Evolutionary conservation across 2,329 filamentous ascomycete genomes (phyloP).

Genomic region (Colletotrichum godetiae): DNA sequence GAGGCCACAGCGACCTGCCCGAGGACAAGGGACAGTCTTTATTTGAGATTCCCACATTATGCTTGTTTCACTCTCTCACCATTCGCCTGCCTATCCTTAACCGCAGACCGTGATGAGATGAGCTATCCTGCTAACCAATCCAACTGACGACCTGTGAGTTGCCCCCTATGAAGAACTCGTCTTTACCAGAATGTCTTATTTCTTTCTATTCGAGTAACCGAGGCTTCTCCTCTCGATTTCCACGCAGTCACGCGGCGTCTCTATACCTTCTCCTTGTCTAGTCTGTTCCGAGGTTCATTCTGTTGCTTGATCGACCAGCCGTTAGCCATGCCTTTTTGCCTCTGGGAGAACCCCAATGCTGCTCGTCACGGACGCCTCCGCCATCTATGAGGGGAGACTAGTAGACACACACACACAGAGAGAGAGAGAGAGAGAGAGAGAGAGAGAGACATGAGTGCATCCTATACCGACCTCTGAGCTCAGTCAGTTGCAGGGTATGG

Average conservation of each 20-base stretch:
- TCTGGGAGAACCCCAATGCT: neutral
- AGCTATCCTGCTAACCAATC: neutral
- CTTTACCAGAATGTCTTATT: slow-evolving; percentile 31
- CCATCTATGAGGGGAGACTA: slow-evolving; percentile 19
- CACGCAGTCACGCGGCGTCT: neutral
- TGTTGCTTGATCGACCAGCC: neutral
- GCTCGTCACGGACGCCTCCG: slow-evolving; percentile 28
- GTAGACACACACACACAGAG: neutral
- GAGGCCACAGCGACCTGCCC: slow-evolving; percentile 14
- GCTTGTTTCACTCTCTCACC: slow-evolving; percentile 34
- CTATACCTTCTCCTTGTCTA: neutral
- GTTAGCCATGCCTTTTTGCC: neutral
- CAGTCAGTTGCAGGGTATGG: slow-evolving; percentile 25
- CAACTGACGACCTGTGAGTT: neutral
- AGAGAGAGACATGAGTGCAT: slow-evolving; percentile 21
- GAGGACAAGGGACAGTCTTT: slow-evolving; percentile 19
- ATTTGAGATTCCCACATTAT: slow-evolving; percentile 29
- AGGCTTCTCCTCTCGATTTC: slow-evolving; percentile 5
- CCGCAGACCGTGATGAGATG: neutral
- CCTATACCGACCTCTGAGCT: slow-evolving; percentile 20
- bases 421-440: slow-evolving; percentile 14
- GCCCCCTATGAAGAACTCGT: neutral
- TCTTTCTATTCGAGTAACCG: slow-evolving; percentile 18
- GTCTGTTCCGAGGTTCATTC: neutral
- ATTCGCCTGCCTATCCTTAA: neutral